Percentiles rank a stretch among this genome's conserved stretches.
Conservation (phyloP, 345 rosid species). For the Euphorbia pulcherrima region DNA sequence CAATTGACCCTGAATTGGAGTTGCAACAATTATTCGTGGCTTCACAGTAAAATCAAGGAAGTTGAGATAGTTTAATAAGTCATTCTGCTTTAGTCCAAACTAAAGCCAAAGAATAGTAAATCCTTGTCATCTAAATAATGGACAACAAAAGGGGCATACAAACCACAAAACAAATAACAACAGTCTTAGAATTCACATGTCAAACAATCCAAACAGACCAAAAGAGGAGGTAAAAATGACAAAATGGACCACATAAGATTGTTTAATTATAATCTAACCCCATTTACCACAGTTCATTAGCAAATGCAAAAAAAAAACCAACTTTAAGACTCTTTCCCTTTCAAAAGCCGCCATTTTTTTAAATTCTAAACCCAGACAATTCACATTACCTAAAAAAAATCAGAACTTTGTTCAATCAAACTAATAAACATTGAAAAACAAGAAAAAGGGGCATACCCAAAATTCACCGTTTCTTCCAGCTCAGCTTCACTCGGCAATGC, state of each 20-base stretch:
- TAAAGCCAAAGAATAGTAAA: no score
- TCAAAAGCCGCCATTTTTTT: not conserved
- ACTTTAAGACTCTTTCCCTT: not conserved
- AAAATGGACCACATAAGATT: not conserved
- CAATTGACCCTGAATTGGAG: no score
- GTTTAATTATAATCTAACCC: not conserved
- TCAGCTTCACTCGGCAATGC: conserved; percentile 31
- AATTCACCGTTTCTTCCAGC: conserved; percentile 11
- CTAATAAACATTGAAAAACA: conserved; percentile 1
- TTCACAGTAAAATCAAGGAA: no score
- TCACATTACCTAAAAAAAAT: conserved; percentile 2
- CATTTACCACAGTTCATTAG: not conserved
- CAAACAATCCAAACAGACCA: not conserved
- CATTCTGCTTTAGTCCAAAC: no score
- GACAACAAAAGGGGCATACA: no score
- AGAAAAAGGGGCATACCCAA: conserved; percentile 19
- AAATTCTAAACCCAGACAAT: not conserved
- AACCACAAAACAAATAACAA: no score
- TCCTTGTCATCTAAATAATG: no score
- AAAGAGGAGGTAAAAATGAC: not conserved
- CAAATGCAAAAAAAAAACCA: not conserved
- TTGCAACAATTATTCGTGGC: no score
- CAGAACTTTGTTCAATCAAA: not conserved
- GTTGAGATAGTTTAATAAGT: no score
- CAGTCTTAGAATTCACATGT: not conserved